Evolutionary conservation across 2,329 filamentous ascomycete species (phyloP), one percentile per base, ranked within the genome.

Genomic region (Fusarium irregulare): DNA sequence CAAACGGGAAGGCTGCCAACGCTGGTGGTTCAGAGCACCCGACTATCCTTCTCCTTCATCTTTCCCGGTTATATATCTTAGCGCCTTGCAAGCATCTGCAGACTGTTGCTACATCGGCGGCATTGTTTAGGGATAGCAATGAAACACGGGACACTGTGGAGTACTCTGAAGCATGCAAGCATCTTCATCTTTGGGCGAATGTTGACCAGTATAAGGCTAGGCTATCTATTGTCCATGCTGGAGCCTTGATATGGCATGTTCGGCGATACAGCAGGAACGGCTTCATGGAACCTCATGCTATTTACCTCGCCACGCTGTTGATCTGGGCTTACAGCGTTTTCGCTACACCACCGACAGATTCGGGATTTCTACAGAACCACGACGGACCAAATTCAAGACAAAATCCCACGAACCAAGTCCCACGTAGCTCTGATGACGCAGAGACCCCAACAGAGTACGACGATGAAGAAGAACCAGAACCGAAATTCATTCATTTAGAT

Each of bases 121-220:
- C 30, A 8, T n/a, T 47, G 18, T 8, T 21, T 14, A 13, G 23
- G 21, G 18, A 18, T 13, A 23, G 6, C 3, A 25, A 27, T 21
- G n/a, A 30, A 6, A 11, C 23, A 13, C 18, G 47, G 7, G 27
- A 23, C 11, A 25, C n/a, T 14, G 5, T 30, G 4, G 58, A 30
- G n/a, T 63, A 63, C 21, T 42, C 48, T 12, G 68, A 72, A 21
- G 45, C 69, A 10, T 63, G 51, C 7, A 49, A 16, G 8, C 47
- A 69, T 12, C 37, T 72, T 28, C 46, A 54, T 9, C 53, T 64
- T 20, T 72, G 69, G 69, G 68, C 58, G 10, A 63, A 69, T 42
- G 40, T 65, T 16, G 69, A 72, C 34, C 69, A 72, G 40, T 72
- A 56, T 41, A 72, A 72, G 34, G 69, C 69, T 16, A 56, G 69